A percentile compares a stretch with the other conserved stretches of the same genome.
These are phyloP conservation scores for Termitomyces sp. DNA, from an alignment of 768 basidiomycete genomes.

Conservation along the genomic window DNA sequence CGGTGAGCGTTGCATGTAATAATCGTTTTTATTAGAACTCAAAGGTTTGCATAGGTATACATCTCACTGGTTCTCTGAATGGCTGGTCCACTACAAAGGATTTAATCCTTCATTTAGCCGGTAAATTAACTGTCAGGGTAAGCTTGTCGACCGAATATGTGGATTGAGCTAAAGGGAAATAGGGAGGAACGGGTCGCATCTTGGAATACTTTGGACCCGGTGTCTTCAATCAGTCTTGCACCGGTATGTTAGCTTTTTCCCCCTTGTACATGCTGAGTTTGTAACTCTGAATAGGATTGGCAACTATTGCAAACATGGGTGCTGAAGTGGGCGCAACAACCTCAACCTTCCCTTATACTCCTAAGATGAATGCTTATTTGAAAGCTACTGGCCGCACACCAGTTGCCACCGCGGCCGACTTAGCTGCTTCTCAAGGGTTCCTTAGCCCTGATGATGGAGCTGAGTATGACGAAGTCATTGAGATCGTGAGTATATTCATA, in stretches of 20 bases:
- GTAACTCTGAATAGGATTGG: constrained; percentile 49
- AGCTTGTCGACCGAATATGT: constrained; percentile 18
- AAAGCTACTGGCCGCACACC: constrained; percentile 83
- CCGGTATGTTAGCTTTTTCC: constrained; percentile 43
- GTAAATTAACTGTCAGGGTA: constrained; percentile 89
- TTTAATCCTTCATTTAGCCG: constrained; percentile 89
- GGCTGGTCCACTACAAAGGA: constrained; percentile 98
- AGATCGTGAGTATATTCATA: constrained; percentile 59
- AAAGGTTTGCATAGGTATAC: constrained; percentile 58
- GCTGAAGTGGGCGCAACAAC: constrained; percentile 99
- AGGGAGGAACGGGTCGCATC: constrained; percentile 96
- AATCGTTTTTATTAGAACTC: neutral
- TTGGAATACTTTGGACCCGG: constrained; percentile 97
- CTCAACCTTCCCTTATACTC: constrained; percentile 93
- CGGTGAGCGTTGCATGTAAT: constrained; percentile 37
- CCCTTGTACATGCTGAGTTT: neutral
- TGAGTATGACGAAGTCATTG: constrained; percentile 92
- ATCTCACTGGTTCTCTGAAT: constrained; percentile 78
- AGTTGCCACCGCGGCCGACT: constrained; percentile 83
- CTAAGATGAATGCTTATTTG: constrained; percentile 85
- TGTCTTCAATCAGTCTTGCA: constrained; percentile 85
- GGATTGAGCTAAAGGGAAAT: constrained; percentile 2
- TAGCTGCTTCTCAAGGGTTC: constrained; percentile 73
- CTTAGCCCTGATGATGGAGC: constrained; percentile 79
- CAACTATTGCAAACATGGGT: constrained; percentile 98